Evolutionary conservation across 176 grass and related monocot genomes (phyloP).

Genomic region (Triticum urartu): DNA sequence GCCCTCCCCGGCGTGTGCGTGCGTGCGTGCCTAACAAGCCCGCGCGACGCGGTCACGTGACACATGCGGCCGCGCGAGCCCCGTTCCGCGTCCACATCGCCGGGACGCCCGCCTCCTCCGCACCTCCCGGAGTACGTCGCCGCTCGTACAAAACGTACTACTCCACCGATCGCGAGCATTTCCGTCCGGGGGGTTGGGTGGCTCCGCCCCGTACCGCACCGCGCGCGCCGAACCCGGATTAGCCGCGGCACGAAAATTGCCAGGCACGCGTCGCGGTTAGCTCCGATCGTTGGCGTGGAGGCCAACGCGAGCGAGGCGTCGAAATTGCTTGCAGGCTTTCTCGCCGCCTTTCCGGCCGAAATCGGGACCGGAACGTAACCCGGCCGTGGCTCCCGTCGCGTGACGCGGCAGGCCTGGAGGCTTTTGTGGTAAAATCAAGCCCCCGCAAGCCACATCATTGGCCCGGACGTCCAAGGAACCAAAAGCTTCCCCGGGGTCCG

Average conservation of each 20-base stretch:
- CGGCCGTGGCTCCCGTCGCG: too few species aligned
- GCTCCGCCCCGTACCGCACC: too few species aligned
- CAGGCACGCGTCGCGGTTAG: background rate
- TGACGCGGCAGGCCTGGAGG: background rate
- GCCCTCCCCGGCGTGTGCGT: too few species aligned
- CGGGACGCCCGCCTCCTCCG: background rate
- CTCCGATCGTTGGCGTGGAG: background rate
- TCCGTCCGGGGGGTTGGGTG: too few species aligned
- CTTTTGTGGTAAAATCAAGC: background rate
- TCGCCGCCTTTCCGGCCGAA: background rate
- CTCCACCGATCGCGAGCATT: too few species aligned
- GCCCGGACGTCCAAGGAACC: background rate
- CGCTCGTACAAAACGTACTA: background rate
- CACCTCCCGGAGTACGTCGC: background rate
- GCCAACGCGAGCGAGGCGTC: too few species aligned
- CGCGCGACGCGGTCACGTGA: slow-evolving; percentile 10
- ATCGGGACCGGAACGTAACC: background rate
- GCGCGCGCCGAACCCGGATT: too few species aligned
- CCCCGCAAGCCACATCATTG: background rate
- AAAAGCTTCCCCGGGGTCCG: background rate
- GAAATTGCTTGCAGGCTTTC: background rate
- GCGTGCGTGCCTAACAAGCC: background rate
- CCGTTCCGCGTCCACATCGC: slow-evolving; percentile 11
- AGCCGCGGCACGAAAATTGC: background rate
- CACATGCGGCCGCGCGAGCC: background rate